phyloP scores from a whole-genome alignment of 305 asterid genomes.

The Fraxinus nigra region DNA sequence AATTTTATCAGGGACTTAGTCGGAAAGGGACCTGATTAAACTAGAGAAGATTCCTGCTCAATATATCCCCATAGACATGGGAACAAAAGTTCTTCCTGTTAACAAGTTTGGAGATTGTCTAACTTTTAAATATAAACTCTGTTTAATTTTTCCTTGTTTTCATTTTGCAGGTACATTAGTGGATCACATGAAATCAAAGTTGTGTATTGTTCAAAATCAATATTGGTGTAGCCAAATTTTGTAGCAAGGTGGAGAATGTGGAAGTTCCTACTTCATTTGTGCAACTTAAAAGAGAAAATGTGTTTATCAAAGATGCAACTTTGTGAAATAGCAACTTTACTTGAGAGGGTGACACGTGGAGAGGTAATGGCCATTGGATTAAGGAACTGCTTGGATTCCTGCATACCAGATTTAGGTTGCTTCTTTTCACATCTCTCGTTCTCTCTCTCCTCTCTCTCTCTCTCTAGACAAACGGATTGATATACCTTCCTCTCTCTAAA shows the following conservation, averaged over 20 bases:
- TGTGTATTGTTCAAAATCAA: not conserved
- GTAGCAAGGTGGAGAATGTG: not conserved
- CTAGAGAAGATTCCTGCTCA: not conserved
- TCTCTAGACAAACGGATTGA: not conserved
- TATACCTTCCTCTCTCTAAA: too few species aligned
- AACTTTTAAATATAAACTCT: not conserved
- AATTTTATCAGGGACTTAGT: not conserved
- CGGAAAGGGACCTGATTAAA: not conserved
- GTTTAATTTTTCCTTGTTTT: not conserved
- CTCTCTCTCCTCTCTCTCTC: not conserved
- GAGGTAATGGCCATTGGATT: not conserved
- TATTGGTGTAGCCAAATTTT: not conserved
- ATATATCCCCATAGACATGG: not conserved
- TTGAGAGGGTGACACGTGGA: not conserved
- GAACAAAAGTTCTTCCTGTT: not conserved
- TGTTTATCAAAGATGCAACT: not conserved
- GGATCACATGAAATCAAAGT: not conserved
- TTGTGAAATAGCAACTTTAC: not conserved
- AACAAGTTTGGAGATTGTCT: not conserved
- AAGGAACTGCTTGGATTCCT: not conserved
- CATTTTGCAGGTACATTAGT: not conserved
- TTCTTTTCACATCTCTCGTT: not conserved
- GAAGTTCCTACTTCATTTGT: not conserved
- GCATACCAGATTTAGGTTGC: not conserved
- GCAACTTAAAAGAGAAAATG: not conserved